Base-by-base conservation (phyloP, 2,329 filamentous ascomycete genomes). In the Fusarium dimerum region DNA sequence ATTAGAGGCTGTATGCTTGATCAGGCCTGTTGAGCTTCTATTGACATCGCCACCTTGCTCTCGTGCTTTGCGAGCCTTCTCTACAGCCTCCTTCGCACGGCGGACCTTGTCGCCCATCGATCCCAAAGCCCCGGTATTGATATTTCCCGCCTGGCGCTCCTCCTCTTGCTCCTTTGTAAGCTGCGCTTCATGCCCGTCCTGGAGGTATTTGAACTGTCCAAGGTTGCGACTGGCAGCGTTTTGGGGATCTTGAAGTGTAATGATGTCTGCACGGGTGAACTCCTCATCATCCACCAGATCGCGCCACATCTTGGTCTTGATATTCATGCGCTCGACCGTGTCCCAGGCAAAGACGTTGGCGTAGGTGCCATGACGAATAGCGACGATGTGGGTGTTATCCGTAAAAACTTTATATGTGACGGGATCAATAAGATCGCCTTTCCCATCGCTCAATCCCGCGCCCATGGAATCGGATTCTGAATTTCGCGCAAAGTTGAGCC, bases 391-490 rank as follows among this genome's bases (percentile, higher is more conserved):
- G 5, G 94, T 97, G 72, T 97, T 97, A 71, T 99, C 92, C 43
- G 94, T 99, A 66, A 99, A 91, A 40, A 96, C 89, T 72, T 99
- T 99, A 79, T 90, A 97, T 1, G 92, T 97, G 43, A 99, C 93
- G 0, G 94, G 95, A 66, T 99, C 94, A 57, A 97, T 90, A 66
- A 94, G 89, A 64, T 97, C 94, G 48, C 85, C 89, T 54, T 81
- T 78, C 15, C 77, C 80, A 56, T 84, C 81, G 57, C 75, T 75
- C 12, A 73, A 58, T 3, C 74, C 77, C 9, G 74, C 75, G 40
- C 78, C 74, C 40, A 78, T 73, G 3, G 76, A 74, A 60, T 81
- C 76, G 41, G 76, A 73, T 55, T 92, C 88, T 48, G 92, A 89
- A 71, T 97, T 99, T 70, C 93, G 92, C 54, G 90, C 83, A 72